Evolutionary conservation across 768 basidiomycete genomes (phyloP), one percentile per base, ranked within the genome.

Genomic region (Termitomyces sp.): DNA sequence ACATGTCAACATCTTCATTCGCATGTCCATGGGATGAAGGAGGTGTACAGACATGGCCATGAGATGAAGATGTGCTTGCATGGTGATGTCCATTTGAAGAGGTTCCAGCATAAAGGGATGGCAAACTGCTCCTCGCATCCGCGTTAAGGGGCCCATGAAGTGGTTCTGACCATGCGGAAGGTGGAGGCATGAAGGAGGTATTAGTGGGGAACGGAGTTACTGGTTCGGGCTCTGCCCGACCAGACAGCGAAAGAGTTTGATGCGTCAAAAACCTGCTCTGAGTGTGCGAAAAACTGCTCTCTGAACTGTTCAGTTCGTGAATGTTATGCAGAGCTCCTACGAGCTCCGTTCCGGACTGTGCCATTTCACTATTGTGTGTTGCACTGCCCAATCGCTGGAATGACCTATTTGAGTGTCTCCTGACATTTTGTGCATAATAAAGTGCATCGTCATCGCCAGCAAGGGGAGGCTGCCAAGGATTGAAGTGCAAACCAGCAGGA

Each of bases 391-490:
- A 20, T 22, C 45, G 62, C 37, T 59, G 60, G 37, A 61, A 57
- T 42, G 58, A 62, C 34, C 58, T 58, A 42, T 33, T 45, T 47
- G 56, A 44, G 22, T 53, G 56, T 26, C 57, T 54, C 29, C 58
- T 39, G 26, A 24, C 28, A 45, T 58, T 29, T 24, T 56, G 58
- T 20, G 33, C 29, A 28, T 56, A 45, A 42, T 60, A 63, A 16
- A 62, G 64, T 4, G 62, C 62, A 47, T 68, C 66, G 42, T 69
- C 72, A 34, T 73, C 70, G 12, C 66, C 71, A 41, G 67, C 70
- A 22, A 74, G 59, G 18, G 75, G 73, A 15, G 68, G 67, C 39
- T 69, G 64, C 73, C 72, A 74, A 18, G 61, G 55, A 12, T 24
- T 36, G 34, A 51, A 59, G n/a, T 39, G 59, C 37, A 61, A 33